Percentiles rank a stretch among this genome's conserved stretches.
phyloP scores from a whole-genome alignment of 2,329 filamentous ascomycete species.

The Ceratocystis cubensis region DNA sequence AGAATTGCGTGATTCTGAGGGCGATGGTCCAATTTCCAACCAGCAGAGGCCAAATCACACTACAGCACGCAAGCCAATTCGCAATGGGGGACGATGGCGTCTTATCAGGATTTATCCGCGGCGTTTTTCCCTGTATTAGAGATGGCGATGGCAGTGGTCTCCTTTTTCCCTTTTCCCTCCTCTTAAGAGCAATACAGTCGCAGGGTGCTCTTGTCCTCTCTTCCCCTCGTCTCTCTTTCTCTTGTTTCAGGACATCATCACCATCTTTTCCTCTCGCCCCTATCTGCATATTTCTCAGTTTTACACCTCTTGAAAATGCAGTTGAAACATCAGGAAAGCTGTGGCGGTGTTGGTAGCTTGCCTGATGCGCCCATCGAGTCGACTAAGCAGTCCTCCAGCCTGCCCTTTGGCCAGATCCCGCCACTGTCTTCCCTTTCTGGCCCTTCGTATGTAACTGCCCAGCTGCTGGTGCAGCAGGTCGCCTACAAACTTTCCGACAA shows the following conservation, averaged over 20 bases:
- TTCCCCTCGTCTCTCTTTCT: not conserved
- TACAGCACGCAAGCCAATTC: not conserved
- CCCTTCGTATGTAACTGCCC: slow-evolving; percentile 83
- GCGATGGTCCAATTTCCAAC: slow-evolving; percentile 16
- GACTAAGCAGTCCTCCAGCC: slow-evolving; percentile 34
- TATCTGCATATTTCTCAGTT: not conserved
- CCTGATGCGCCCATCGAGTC: slow-evolving; percentile 14
- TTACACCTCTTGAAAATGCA: slow-evolving; percentile 18
- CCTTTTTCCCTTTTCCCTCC: not conserved
- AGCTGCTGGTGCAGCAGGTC: slow-evolving; percentile 89
- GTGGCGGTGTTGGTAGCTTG: slow-evolving; percentile 17
- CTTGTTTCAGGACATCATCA: not conserved
- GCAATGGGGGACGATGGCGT: not conserved
- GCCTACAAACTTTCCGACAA: slow-evolving; percentile 93
- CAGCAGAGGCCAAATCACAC: slow-evolving; percentile 3
- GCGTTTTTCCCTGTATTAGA: not conserved
- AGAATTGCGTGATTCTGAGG: slow-evolving; percentile 20
- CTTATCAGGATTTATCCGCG: not conserved
- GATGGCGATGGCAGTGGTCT: not conserved
- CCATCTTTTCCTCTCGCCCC: not conserved
- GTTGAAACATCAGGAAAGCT: slow-evolving; percentile 22
- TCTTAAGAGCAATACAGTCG: not conserved
- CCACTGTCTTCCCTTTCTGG: slow-evolving; percentile 56
- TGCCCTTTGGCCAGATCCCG: slow-evolving; percentile 46
- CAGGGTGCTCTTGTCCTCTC: not conserved